phyloP scores from a whole-genome alignment of 2,329 filamentous ascomycete species.

The Claviceps monticola region DNA sequence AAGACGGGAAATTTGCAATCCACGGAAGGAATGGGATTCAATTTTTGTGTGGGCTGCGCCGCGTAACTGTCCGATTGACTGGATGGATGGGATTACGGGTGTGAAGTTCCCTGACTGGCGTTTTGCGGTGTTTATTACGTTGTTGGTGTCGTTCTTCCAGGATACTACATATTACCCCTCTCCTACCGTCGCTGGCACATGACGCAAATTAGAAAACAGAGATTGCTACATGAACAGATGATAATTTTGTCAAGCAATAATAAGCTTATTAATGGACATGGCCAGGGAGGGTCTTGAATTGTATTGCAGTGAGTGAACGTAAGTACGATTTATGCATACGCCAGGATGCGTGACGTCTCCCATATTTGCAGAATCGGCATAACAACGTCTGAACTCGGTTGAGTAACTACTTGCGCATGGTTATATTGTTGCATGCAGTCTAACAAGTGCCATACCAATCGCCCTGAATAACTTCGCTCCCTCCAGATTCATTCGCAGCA shows the following conservation, averaged over 20 bases:
- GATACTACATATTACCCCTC: slow-evolving; percentile 6
- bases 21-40: neutral
- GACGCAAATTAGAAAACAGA: slow-evolving; percentile 13
- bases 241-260: slow-evolving; percentile 18
- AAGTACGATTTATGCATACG: too few species aligned
- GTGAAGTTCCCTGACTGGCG: slow-evolving; percentile 5
- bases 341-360: too few species aligned
- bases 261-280: neutral
- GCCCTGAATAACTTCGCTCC: too few species aligned
- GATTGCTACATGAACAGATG: slow-evolving; percentile 20
- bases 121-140: slow-evolving; percentile 11
- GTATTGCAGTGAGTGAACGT: too few species aligned
- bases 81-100: neutral
- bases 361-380: too few species aligned
- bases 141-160: slow-evolving; percentile 14
- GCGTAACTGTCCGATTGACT: neutral
- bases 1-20: neutral
- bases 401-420: too few species aligned
- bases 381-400: too few species aligned
- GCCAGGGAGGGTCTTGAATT: neutral
- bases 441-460: too few species aligned
- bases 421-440: too few species aligned
- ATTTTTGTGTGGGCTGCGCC: neutral
- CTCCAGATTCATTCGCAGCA: too few species aligned
- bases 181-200: slow-evolving; percentile 18